phyloP scores from a whole-genome alignment of 2,329 filamentous ascomycete species.

The Akanthomyces dipterigenus region DNA sequence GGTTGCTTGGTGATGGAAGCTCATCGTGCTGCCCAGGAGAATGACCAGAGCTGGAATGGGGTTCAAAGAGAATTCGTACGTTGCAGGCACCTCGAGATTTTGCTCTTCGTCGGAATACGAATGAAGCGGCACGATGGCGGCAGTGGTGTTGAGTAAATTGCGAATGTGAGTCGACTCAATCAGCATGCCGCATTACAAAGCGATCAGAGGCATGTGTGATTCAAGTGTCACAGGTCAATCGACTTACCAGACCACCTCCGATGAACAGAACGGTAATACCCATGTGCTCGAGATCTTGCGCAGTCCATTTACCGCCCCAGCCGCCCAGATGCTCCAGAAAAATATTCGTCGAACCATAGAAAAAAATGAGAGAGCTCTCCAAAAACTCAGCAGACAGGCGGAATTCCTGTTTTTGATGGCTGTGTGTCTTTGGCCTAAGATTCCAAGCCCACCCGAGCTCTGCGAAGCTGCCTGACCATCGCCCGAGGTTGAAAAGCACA shows the following conservation, averaged over 20 bases:
- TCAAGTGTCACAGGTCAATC: no score
- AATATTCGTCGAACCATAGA: conserved; percentile 84
- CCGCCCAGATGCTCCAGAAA: conserved; percentile 83
- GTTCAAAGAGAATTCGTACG: conserved; percentile 73
- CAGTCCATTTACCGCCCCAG: conserved; percentile 63
- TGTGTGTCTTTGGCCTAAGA: conserved; percentile 53
- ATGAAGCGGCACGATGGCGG: conserved; percentile 29
- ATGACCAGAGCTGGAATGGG: conserved; percentile 84
- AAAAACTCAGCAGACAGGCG: conserved; percentile 79
- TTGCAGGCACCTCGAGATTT: conserved; percentile 48
- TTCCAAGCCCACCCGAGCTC: conserved; percentile 97
- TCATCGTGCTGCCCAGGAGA: conserved; percentile 90
- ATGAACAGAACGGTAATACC: conserved; percentile 93
- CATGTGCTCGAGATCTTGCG: conserved; percentile 82
- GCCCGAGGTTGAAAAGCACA: conserved; percentile 76
- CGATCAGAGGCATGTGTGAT: neutral
- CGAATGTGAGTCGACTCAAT: conserved; percentile 69
- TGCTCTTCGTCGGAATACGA: conserved; percentile 37
- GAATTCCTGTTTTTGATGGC: conserved; percentile 46
- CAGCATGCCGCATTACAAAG: conserved; percentile 65
- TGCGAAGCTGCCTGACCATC: conserved; percentile 85
- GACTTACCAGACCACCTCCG: conserved; percentile 74
- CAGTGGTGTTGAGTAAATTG: conserved; percentile 54
- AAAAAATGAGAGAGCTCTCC: conserved; percentile 83
- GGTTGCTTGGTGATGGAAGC: conserved; percentile 75